These are phyloP conservation scores for Cercospora beticola DNA, from an alignment of 2,329 filamentous ascomycete species.

Conservation along the genomic window DNA sequence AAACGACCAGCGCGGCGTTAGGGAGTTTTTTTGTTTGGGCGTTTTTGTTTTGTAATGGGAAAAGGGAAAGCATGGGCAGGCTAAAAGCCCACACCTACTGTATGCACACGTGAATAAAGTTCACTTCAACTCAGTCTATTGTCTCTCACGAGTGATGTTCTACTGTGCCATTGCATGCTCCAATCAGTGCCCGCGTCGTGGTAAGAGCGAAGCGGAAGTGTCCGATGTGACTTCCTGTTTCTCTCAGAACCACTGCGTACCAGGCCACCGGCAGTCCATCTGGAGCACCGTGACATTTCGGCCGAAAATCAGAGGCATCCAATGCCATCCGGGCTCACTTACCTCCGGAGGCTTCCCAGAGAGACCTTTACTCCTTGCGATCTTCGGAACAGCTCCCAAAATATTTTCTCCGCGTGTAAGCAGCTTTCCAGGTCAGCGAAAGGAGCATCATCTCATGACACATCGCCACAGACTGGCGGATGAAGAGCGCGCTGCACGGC, in stretches of 20 bases:
- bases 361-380: not conserved
- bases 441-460: too few species aligned
- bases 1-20: conserved; percentile 5
- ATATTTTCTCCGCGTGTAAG: not conserved
- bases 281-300: not conserved
- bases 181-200: not conserved
- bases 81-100: not conserved
- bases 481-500: too few species aligned
- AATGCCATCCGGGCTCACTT: not conserved
- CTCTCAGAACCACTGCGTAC: not conserved
- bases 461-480: too few species aligned
- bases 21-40: not conserved
- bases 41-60: not conserved
- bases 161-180: not conserved
- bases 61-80: not conserved
- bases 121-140: not conserved
- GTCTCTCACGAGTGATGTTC: not conserved
- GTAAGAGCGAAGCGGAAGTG: not conserved
- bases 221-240: not conserved
- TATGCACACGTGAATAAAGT: not conserved
- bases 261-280: not conserved
- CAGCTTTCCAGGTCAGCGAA: too few species aligned
- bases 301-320: not conserved
- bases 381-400: too few species aligned
- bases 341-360: not conserved